Base-by-base conservation (phyloP, 306 rosid genomes). In the Vigna angularis region DNA sequence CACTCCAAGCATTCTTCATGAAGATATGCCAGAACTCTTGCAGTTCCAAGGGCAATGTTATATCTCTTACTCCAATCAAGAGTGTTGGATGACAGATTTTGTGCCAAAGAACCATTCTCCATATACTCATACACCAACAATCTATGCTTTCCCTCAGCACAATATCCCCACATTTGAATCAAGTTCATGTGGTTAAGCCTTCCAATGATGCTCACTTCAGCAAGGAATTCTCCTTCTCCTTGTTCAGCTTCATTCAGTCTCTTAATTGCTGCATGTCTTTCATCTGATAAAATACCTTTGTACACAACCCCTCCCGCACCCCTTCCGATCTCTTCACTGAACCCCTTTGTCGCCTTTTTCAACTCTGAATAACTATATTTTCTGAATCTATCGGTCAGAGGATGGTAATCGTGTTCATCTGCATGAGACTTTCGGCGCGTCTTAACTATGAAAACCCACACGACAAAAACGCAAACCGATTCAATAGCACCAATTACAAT, bases 211-310 rank as follows among this genome's bases (percentile, higher is more conserved):
- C 58, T 50, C 47, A 71, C 57, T 42, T 79, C 83, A 4, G 78
- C 83, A 12, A 72, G 83, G 32, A 79, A 79, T 36, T 79, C 83
- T 0, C 66, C 83, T 72, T 79, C 83, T 63, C 78, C 83, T 51
- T 79, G 83, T 71, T 62, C 28, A 40, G 83, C 83, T 7, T 79
- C 73, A n/a, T 63, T 2, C 11, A 61, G 66, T 30, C 44, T 61
- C 44, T 61, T 61, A 0, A 61, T 7, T 28, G 66, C 66, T 2
- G 3, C 83, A 17, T 61, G 26, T 26, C 83, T 72, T 63, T 79
- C 67, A 72, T 72, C 78, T 4, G 78, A 28, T 55, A 79, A 63
- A 26, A 65, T 3, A 1, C 73, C 83, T 79, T 51, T 70, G 62
- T 70, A 69, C 5, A 79, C 83, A 61, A 79, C 24, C 7, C 83